These are phyloP conservation scores for Coniosporium apollinis DNA, from an alignment of 495 filamentous ascomycete genomes.

Conservation along the genomic window DNA sequence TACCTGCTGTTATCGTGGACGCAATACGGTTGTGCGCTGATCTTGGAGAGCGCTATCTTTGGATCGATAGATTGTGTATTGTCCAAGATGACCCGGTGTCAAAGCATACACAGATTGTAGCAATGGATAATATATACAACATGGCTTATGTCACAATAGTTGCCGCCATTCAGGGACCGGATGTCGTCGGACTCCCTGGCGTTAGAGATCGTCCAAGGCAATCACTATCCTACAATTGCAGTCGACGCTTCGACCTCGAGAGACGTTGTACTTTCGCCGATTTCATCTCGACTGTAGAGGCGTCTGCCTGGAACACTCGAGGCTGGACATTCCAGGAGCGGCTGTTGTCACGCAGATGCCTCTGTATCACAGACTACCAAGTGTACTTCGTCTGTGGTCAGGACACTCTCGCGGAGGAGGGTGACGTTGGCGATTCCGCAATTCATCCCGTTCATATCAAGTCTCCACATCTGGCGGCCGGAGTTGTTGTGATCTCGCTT, in stretches of 20 bases:
- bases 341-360: conserved; percentile 5
- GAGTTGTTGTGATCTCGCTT: not conserved
- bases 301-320: not conserved
- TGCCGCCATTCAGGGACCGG: not conserved
- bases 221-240: not conserved
- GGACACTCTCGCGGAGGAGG: not conserved
- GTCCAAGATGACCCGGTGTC: conserved; percentile 4
- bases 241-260: not conserved
- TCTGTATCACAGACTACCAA: conserved; percentile 4
- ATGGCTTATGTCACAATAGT: conserved; percentile 4
- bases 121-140: conserved; percentile 6
- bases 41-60: conserved; percentile 5
- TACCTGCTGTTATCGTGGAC: conserved; percentile 3
- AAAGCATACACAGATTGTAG: conserved; percentile 3
- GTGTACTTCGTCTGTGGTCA: conserved; percentile 1
- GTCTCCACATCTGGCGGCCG: not conserved
- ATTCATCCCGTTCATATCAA: no score
- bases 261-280: not conserved
- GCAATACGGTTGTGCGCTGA: conserved; percentile 1
- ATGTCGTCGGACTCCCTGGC: not conserved
- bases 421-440: no score
- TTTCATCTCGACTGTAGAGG: not conserved
- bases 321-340: conserved; percentile 11
- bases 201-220: not conserved
- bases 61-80: conserved; percentile 9